Conservation (phyloP, 1,284 basidiomycete species). For the Apiotrichum porosum region DNA sequence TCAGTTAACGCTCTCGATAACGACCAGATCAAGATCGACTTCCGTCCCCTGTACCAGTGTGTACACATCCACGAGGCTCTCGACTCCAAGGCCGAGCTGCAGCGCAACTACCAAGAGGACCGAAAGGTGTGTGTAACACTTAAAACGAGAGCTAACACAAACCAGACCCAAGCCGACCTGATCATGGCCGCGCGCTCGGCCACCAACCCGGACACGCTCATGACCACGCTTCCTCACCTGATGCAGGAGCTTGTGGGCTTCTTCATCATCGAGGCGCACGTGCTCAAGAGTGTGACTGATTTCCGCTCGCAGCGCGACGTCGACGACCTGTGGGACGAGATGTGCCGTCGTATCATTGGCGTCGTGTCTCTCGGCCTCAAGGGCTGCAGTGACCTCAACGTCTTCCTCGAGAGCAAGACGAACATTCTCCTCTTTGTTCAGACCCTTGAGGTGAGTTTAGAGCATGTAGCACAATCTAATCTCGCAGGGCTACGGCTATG, state of each 20-base stretch:
- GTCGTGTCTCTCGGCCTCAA: constrained; percentile 70
- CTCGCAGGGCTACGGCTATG: constrained; percentile 73
- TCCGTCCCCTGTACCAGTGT: constrained; percentile 91
- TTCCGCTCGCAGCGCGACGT: constrained; percentile 88
- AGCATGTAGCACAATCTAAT: constrained; percentile 6
- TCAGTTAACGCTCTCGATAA: constrained; percentile 88
- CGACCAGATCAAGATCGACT: constrained; percentile 81
- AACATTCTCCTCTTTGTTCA: constrained; percentile 81
- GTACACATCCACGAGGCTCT: constrained; percentile 95
- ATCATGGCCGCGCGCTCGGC: constrained; percentile 66
- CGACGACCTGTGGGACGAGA: constrained; percentile 92
- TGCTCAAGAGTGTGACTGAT: constrained; percentile 70
- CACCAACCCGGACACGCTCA: constrained; percentile 50
- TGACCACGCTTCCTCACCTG: constrained; percentile 54
- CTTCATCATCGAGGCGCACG: constrained; percentile 94
- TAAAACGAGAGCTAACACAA: background rate
- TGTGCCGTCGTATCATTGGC: constrained; percentile 70
- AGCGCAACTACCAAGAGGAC: constrained; percentile 90
- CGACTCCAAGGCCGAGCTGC: constrained; percentile 81
- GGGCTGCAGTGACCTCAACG: constrained; percentile 73
- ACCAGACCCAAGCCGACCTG: constrained; percentile 94
- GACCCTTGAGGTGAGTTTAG: constrained; percentile 72
- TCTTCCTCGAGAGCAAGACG: constrained; percentile 79
- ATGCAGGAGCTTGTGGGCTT: constrained; percentile 97
- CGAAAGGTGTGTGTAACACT: constrained; percentile 59